Evolutionary conservation across 371 early-diverging fungal genomes (phyloP).

Genomic region (Mortierella sp.): DNA sequence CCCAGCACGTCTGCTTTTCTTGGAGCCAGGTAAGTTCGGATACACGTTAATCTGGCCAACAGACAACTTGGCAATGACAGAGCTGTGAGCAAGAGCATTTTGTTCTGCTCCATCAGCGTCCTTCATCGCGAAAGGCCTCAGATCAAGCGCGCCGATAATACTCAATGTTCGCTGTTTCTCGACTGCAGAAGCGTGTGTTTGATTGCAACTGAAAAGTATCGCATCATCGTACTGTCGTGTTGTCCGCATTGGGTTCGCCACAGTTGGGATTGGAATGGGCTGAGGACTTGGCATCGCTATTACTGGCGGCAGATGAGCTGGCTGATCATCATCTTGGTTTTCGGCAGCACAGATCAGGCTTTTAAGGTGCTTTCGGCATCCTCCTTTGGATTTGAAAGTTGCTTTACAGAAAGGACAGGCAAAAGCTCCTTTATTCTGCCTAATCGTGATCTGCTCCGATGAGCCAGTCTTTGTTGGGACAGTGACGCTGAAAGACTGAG

Average conservation of each 20-base stretch:
- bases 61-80: slow-evolving; percentile 13
- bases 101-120: slow-evolving; percentile 22
- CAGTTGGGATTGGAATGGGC: slow-evolving; percentile 11
- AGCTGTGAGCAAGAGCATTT: slow-evolving; percentile 19
- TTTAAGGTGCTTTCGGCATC: slow-evolving; percentile 21
- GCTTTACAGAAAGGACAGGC: slow-evolving; percentile 8
- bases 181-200: slow-evolving; percentile 9
- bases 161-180: slow-evolving; percentile 23
- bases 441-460: slow-evolving; percentile 18
- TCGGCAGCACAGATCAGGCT: slow-evolving; percentile 24
- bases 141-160: slow-evolving; percentile 17
- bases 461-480: slow-evolving; percentile 10
- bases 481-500: slow-evolving; percentile 10
- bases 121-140: slow-evolving; percentile 21
- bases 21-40: too few species aligned
- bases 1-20: too few species aligned
- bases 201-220: slow-evolving; percentile 23
- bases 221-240: slow-evolving; percentile 20
- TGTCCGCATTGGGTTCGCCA: slow-evolving; percentile 9
- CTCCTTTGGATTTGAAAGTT: slow-evolving; percentile 11
- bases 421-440: slow-evolving; percentile 8
- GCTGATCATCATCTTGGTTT: slow-evolving; percentile 15
- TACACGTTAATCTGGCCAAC: too few species aligned
- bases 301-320: slow-evolving; percentile 12
- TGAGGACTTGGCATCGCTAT: slow-evolving; percentile 21